Conservation (phyloP, 176 grass and related monocot genomes). For the Triticum dicoccoides region DNA sequence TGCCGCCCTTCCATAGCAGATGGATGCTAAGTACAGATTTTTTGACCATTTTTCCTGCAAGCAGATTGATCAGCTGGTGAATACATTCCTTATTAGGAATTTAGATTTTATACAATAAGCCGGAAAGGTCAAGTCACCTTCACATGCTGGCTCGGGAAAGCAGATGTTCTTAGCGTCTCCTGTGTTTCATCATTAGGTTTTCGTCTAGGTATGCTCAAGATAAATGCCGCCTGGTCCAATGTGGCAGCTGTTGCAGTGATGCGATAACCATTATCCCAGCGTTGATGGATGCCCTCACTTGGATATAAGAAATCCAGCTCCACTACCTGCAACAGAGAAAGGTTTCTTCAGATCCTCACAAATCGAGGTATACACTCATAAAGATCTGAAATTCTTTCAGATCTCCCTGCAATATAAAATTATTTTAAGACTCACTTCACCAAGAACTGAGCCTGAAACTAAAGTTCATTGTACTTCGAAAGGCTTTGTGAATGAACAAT, state of each 20-base stretch:
- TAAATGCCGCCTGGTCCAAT: constrained; percentile 82
- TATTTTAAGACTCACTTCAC: background rate
- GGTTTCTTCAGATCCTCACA: background rate
- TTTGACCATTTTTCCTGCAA: constrained; percentile 95
- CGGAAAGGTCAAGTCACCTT: constrained; percentile 53
- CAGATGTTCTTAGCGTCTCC: constrained; percentile 90
- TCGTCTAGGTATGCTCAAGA: constrained; percentile 75
- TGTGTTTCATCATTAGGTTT: constrained; percentile 94
- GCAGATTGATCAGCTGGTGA: constrained; percentile 35
- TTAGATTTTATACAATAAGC: background rate
- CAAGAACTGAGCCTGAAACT: background rate
- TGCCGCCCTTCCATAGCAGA: constrained; percentile 95
- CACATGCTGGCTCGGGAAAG: constrained; percentile 95
- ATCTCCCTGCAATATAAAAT: background rate
- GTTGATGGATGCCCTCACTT: constrained; percentile 90
- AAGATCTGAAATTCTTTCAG: background rate
- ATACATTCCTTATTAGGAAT: background rate
- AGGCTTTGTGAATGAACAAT: constrained; percentile 9
- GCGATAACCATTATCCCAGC: constrained; percentile 88
- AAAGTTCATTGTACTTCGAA: constrained; percentile 7
- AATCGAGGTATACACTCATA: background rate
- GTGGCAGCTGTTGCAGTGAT: constrained; percentile 94
- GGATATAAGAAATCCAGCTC: constrained; percentile 99
- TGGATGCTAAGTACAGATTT: constrained; percentile 80
- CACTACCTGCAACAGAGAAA: constrained; percentile 62